Conservation (phyloP, 2,329 filamentous ascomycete species). For the Calonectria ilicicola region DNA sequence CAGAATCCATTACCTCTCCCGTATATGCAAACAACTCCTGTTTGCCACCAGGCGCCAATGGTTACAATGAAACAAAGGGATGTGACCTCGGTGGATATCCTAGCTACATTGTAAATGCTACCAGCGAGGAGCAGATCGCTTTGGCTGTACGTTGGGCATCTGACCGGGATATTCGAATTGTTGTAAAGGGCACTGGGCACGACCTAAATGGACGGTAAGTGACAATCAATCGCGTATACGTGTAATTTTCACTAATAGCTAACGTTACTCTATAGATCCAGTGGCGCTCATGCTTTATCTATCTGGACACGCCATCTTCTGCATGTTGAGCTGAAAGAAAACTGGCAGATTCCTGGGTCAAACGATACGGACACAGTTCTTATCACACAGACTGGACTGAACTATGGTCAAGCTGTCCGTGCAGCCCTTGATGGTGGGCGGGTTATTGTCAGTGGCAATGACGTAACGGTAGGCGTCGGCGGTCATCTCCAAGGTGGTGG, state of each 20-base stretch:
- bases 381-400: not conserved
- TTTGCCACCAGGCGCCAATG: not conserved
- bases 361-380: not conserved
- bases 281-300: not conserved
- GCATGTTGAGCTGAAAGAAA: not conserved
- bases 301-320: not conserved
- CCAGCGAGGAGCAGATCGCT: not conserved
- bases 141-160: not conserved
- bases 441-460: not conserved
- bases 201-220: constrained; percentile 1
- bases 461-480: not conserved
- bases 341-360: not conserved
- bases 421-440: not conserved
- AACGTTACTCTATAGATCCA: not conserved
- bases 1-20: not conserved
- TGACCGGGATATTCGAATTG: not conserved
- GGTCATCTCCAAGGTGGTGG: not conserved
- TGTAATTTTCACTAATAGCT: not conserved
- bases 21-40: not conserved
- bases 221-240: too few species aligned
- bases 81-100: not conserved
- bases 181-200: constrained; percentile 1
- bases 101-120: not conserved
- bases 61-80: not conserved
- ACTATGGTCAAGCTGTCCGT: not conserved